Conservation (phyloP, 306 rosid species). For the Prosopis cineraria region DNA sequence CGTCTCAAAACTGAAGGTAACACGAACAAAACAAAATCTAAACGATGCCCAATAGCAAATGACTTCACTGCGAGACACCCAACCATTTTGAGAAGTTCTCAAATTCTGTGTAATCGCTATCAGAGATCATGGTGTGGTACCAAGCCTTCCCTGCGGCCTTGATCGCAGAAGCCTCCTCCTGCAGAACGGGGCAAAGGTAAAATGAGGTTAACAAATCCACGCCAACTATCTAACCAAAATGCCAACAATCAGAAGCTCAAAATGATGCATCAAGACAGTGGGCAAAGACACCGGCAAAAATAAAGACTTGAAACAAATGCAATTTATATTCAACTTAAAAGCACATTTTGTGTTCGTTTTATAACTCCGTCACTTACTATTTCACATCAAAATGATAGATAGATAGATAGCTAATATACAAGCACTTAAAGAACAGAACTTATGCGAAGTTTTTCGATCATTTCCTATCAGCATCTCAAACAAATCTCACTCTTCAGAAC, state of each 20-base stretch:
- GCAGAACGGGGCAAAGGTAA: not conserved
- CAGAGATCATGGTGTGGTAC: conserved; percentile 72
- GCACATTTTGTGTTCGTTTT: not conserved
- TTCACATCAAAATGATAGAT: not conserved
- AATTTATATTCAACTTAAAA: not conserved
- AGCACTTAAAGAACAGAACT: not conserved
- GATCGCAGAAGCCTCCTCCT: conserved; percentile 60
- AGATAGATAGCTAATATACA: too few species aligned
- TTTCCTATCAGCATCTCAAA: not conserved
- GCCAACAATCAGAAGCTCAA: conserved; percentile 30
- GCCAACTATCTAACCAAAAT: conserved; percentile 2
- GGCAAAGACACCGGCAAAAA: not conserved
- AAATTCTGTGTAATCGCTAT: conserved; percentile 63
- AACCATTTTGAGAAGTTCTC: conserved; percentile 69
- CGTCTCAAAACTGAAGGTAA: conserved; percentile 26
- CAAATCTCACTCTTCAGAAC: not conserved
- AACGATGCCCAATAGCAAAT: conserved; percentile 22
- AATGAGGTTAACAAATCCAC: not conserved
- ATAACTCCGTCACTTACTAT: too few species aligned
- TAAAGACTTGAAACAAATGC: not conserved
- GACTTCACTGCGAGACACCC: conserved; percentile 58
- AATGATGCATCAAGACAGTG: not conserved
- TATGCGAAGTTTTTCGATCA: not conserved
- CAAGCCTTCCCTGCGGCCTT: conserved; percentile 67
- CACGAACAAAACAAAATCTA: conserved; percentile 23